phyloP scores from a whole-genome alignment of 73 alveolate species.

The Paramecium sexaurelia region DNA sequence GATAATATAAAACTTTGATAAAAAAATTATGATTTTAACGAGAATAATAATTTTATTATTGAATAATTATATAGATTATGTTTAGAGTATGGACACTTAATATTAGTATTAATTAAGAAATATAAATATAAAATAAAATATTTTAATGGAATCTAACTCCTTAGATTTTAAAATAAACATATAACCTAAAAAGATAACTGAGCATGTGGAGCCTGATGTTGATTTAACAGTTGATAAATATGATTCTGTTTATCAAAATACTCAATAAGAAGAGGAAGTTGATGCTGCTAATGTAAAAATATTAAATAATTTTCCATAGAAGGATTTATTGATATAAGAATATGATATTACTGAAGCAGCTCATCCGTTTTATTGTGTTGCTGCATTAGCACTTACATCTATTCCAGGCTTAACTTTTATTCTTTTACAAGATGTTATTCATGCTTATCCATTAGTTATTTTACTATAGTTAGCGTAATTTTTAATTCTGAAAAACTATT shows the following conservation, averaged over 20 bases:
- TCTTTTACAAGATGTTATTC: neutral
- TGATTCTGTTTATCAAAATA: slow-evolving; percentile 9
- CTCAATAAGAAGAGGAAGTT: neutral
- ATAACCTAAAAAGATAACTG: neutral
- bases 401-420: neutral
- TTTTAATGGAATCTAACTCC: slow-evolving; percentile 17
- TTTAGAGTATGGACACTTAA: too few species aligned
- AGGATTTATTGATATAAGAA: slow-evolving; percentile 21
- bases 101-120: too few species aligned
- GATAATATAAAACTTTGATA: too few species aligned
- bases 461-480: neutral
- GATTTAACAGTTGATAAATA: slow-evolving; percentile 44
- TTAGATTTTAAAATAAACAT: slow-evolving; percentile 31
- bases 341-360: slow-evolving; percentile 29
- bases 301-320: neutral
- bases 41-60: too few species aligned
- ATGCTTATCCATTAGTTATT: neutral
- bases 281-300: neutral
- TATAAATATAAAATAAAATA: neutral
- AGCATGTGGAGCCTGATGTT: slow-evolving; percentile 37
- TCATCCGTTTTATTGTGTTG: neutral
- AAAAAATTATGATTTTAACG: too few species aligned
- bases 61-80: too few species aligned
- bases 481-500: neutral
- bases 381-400: neutral